Conservation (phyloP, 306 rosid genomes). For the Mimosa bimucronata region DNA sequence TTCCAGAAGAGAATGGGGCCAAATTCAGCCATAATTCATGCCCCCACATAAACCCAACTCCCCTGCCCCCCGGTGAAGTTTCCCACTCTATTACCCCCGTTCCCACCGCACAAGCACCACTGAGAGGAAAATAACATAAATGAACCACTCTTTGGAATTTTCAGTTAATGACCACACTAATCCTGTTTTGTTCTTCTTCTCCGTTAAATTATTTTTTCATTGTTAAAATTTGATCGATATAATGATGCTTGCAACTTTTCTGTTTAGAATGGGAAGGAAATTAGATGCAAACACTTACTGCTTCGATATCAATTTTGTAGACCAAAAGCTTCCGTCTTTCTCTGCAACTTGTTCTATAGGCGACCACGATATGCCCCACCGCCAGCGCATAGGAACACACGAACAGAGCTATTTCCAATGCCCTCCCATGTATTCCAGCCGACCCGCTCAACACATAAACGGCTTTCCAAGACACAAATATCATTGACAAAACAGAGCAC, state of each 20-base stretch:
- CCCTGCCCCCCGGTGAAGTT: background rate
- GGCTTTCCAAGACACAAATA: slow-evolving; percentile 85
- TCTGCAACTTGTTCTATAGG: slow-evolving; percentile 94
- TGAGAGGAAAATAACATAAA: background rate
- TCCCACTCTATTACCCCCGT: background rate
- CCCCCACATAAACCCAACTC: background rate
- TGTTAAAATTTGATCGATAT: background rate
- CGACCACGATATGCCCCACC: slow-evolving; percentile 80
- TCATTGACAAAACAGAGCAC: slow-evolving; percentile 69
- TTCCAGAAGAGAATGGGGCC: slow-evolving; percentile 47
- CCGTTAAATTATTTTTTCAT: too few species aligned
- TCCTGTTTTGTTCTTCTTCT: too few species aligned
- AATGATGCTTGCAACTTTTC: background rate
- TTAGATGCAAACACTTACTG: slow-evolving; percentile 60
- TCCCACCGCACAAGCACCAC: background rate
- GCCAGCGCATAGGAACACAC: slow-evolving; percentile 75
- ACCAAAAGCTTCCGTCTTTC: slow-evolving; percentile 93
- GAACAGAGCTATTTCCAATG: slow-evolving; percentile 68
- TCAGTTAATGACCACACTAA: background rate
- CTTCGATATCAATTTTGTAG: slow-evolving; percentile 94
- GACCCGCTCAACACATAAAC: slow-evolving; percentile 56
- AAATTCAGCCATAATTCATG: slow-evolving; percentile 37
- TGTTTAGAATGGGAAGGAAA: slow-evolving; percentile 15
- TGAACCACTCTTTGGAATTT: background rate
- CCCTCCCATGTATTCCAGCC: slow-evolving; percentile 44